Evolutionary conservation across 2,329 filamentous ascomycete genomes (phyloP), one percentile per base, ranked within the genome.

Genomic region (Aspergillus quadricinctus): DNA sequence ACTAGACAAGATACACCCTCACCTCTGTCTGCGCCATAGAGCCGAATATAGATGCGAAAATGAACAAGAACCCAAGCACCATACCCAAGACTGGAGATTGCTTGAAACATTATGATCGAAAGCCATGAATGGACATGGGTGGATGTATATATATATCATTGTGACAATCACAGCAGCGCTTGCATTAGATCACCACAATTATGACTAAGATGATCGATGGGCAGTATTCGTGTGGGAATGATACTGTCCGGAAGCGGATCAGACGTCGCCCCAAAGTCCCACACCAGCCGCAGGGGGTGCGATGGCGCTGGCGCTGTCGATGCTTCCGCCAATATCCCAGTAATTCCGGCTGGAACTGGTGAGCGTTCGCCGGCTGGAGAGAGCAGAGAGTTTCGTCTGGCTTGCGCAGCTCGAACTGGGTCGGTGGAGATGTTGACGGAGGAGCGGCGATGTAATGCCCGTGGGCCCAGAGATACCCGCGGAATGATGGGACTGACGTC

Each of bases 311-410:
- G 88, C 88, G 54, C 89, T 92, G 1, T 89, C 89, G 25, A 91
- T 82, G 64, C 86, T 92, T 5, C 86, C 89, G 27, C 90, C 90
- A 62, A 96, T 84, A 71, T 96, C 92, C 92, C 92, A 97, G 72
- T 95, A 97, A 70, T 96, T 90, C 53, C 91, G 79, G 48, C 87
- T 90, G 48, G 89, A 92, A 35, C 85, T 82, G 3, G 76, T 76
- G 54, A 79, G 63, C 0, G 73, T 76, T 52, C 83, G 79, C 66
- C 81, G 80, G 41, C 84, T 86, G 35, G 85, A 90, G 64, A 87
- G 85, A 70, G 84, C 86, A 19, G 85, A 90, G 64, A 88, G 84
- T 72, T 88, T 87, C 7, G 90, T 95, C 75, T 96, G 90, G 69
- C 90, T 96, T 3, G 90, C 91, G 72, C 91, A 96, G 72, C 89